These are phyloP conservation scores for Mycena albidolilacea DNA, from an alignment of 768 basidiomycete species.

Conservation along the genomic window DNA sequence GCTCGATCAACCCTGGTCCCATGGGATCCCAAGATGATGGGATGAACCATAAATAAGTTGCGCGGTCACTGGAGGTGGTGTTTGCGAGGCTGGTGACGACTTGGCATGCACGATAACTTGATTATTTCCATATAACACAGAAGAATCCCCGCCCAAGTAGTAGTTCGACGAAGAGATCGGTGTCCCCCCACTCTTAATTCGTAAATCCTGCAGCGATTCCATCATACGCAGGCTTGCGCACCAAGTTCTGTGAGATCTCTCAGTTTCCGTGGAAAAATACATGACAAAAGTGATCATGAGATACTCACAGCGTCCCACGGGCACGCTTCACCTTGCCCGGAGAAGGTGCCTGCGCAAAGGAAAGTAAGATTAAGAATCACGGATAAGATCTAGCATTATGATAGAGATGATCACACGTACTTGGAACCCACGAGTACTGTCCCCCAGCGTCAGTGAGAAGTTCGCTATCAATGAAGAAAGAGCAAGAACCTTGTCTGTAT, in stretches of 20 bases:
- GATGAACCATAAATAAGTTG: too few species aligned
- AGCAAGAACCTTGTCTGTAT: constrained; percentile 43
- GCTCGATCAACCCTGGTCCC: too few species aligned
- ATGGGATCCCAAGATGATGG: too few species aligned
- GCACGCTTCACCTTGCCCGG: constrained; percentile 42
- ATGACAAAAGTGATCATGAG: background rate
- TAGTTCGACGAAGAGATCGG: too few species aligned
- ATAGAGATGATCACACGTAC: background rate
- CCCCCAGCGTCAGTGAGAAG: background rate
- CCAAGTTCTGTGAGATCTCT: constrained; percentile 49
- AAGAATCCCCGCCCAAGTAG: too few species aligned
- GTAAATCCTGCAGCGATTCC: constrained; percentile 57
- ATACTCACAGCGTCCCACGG: constrained; percentile 39
- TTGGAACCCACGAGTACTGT: constrained; percentile 45
- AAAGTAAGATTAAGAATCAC: background rate
- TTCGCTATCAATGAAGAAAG: background rate
- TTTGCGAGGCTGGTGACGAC: too few species aligned
- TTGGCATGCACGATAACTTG: too few species aligned
- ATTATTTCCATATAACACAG: too few species aligned
- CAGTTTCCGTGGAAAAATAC: background rate
- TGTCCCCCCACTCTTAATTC: too few species aligned
- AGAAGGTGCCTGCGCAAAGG: constrained; percentile 31
- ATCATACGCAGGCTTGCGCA: constrained; percentile 61
- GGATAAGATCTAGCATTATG: background rate
- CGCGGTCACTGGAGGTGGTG: too few species aligned